A percentile compares a stretch with the other conserved stretches of the same genome.
Evolutionary conservation across 2,329 filamentous ascomycete species (phyloP).

Genomic region (Aquanectria penicillioides): DNA sequence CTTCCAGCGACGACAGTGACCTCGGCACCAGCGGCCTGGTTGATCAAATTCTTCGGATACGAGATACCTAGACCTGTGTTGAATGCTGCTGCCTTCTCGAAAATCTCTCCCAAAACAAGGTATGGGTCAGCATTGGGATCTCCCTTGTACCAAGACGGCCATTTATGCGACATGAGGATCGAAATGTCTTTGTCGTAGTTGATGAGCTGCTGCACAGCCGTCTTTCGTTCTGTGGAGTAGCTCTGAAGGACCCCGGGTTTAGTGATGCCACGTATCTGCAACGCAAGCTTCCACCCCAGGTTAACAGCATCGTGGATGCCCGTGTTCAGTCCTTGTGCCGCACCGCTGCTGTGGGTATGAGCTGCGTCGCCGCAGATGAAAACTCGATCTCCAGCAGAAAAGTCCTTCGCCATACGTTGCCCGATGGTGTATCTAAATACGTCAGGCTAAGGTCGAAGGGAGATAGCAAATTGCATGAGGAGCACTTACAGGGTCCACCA

Average conservation of each 20-base stretch:
- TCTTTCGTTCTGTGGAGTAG: conserved; percentile 50
- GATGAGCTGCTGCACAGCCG: conserved; percentile 50
- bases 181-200: conserved; percentile 52
- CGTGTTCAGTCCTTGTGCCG: conserved; percentile 62
- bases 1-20: too few species aligned
- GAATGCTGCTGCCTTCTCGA: conserved; percentile 55
- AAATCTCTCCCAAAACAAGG: neutral
- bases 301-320: conserved; percentile 61
- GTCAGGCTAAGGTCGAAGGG: too few species aligned
- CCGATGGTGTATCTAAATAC: too few species aligned
- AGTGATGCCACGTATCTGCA: conserved; percentile 35
- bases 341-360: conserved; percentile 58
- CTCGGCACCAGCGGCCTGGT: too few species aligned
- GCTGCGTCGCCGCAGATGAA: conserved; percentile 55
- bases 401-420: too few species aligned
- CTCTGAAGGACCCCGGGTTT: conserved; percentile 47
- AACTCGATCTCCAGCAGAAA: too few species aligned
- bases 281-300: conserved; percentile 59
- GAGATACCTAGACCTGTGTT: conserved; percentile 69
- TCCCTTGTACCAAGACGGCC: conserved; percentile 51
- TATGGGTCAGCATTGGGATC: too few species aligned
- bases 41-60: too few species aligned
- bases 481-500: conserved; percentile 62
- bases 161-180: conserved; percentile 51
- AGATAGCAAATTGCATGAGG: too few species aligned